Evolutionary conservation across 768 basidiomycete species (phyloP).

Genomic region (Peribolospora kevripleyi): DNA sequence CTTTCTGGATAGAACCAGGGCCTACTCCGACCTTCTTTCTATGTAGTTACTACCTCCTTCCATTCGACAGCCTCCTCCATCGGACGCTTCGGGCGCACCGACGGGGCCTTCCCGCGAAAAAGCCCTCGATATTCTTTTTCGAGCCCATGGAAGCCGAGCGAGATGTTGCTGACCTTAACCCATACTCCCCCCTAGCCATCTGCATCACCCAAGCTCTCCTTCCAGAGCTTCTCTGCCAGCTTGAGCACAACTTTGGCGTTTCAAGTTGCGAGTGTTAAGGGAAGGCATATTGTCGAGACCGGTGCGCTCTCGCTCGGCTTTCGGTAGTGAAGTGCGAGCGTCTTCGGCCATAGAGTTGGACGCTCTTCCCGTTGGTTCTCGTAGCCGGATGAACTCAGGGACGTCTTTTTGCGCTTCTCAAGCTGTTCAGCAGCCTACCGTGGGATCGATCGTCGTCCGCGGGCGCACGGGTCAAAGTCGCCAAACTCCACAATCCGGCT

Average conservation of each 20-base stretch:
- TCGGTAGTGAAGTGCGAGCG: slow-evolving; percentile 50
- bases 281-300: slow-evolving; percentile 67
- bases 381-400: slow-evolving; percentile 38
- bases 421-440: too few relatives aligned
- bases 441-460: too few relatives aligned
- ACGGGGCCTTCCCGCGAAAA: slow-evolving; percentile 25
- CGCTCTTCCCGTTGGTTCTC: slow-evolving; percentile 46
- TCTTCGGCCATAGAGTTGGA: slow-evolving; percentile 59
- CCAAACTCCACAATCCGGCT: too few relatives aligned
- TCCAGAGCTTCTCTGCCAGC: slow-evolving; percentile 61
- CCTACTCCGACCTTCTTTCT: too few relatives aligned
- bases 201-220: slow-evolving; percentile 45
- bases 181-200: slow-evolving; percentile 9
- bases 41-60: too few relatives aligned
- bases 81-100: too few relatives aligned
- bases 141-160: slow-evolving; percentile 52
- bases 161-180: slow-evolving; percentile 50
- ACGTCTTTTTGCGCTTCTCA: too few relatives aligned
- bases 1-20: too few relatives aligned
- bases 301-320: slow-evolving; percentile 38
- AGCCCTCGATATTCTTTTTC: slow-evolving; percentile 63
- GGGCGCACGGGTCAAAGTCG: too few relatives aligned
- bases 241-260: slow-evolving; percentile 47
- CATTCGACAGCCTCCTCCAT: too few relatives aligned
- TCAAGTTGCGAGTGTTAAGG: slow-evolving; percentile 49